These are phyloP conservation scores for Colletotrichum viniferum DNA, from an alignment of 2,329 filamentous ascomycete genomes.

Conservation along the genomic window DNA sequence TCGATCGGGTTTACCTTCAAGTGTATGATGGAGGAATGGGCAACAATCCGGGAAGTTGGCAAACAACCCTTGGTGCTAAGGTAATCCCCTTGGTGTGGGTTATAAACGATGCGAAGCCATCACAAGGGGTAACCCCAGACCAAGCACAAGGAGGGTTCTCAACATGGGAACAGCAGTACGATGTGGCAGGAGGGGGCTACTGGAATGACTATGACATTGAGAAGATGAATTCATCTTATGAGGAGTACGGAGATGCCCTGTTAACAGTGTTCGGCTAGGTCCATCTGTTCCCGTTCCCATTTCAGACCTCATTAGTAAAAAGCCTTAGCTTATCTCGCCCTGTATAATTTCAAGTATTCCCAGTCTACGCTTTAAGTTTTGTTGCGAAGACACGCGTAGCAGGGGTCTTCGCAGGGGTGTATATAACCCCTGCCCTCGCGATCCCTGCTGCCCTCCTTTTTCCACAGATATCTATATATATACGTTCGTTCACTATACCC, in stretches of 20 bases:
- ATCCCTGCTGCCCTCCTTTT: too few species aligned
- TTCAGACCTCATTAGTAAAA: background rate
- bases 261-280: constrained; percentile 26
- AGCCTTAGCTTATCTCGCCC: background rate
- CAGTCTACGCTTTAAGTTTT: background rate
- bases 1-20: constrained; percentile 48
- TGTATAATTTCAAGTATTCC: rapidly evolving
- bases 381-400: too few species aligned
- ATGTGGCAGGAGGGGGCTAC: constrained; percentile 44
- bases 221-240: constrained; percentile 44
- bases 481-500: too few species aligned
- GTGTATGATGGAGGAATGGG: constrained; percentile 48
- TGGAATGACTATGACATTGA: constrained; percentile 54
- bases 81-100: constrained; percentile 50
- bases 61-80: constrained; percentile 39
- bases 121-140: constrained; percentile 38
- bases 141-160: constrained; percentile 39
- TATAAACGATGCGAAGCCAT: constrained; percentile 49
- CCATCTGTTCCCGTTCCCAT: background rate
- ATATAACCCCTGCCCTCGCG: too few species aligned
- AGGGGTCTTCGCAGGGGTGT: too few species aligned
- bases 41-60: constrained; percentile 44
- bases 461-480: too few species aligned
- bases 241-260: constrained; percentile 32
- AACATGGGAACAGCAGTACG: constrained; percentile 32